phyloP scores from a whole-genome alignment of 306 rosid genomes.

The Trifolium subterraneum region DNA sequence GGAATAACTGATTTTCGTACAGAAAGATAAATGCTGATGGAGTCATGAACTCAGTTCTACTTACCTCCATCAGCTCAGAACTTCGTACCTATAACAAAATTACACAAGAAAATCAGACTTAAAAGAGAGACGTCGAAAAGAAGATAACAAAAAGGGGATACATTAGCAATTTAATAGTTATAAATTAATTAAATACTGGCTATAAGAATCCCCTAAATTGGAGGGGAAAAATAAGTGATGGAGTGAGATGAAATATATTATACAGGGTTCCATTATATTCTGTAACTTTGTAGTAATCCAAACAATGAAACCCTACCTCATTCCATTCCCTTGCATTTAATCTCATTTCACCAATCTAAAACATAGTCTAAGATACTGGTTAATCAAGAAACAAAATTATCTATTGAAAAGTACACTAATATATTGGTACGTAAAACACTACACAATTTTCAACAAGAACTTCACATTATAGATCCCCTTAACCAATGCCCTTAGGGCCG shows the following conservation, averaged over 20 bases:
- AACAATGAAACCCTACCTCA: not conserved
- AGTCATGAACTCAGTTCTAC: conserved; percentile 83
- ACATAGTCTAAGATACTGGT: not conserved
- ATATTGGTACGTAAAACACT: not conserved
- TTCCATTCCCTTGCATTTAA: not conserved
- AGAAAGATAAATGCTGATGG: conserved; percentile 93
- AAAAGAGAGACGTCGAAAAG: not conserved
- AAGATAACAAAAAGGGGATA: not conserved
- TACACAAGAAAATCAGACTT: conserved; percentile 13
- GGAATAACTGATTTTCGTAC: conserved; percentile 88
- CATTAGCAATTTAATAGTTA: not conserved
- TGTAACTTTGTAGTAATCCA: not conserved
- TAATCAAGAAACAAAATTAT: not conserved
- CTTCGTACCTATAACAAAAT: conserved; percentile 67
- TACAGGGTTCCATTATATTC: not conserved
- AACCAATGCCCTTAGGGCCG: not conserved
- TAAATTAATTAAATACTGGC: not conserved
- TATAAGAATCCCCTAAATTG: not conserved
- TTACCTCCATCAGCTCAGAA: conserved; percentile 74
- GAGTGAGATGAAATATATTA: not conserved
- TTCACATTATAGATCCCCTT: not conserved
- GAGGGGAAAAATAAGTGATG: not conserved
- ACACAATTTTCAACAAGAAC: not conserved
- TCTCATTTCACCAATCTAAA: not conserved
- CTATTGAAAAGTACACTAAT: not conserved